A percentile compares a stretch with the other conserved stretches of the same genome.
These are phyloP conservation scores for Botrytis pseudocinerea DNA, from an alignment of 2,329 filamentous ascomycete species.

Conservation along the genomic window DNA sequence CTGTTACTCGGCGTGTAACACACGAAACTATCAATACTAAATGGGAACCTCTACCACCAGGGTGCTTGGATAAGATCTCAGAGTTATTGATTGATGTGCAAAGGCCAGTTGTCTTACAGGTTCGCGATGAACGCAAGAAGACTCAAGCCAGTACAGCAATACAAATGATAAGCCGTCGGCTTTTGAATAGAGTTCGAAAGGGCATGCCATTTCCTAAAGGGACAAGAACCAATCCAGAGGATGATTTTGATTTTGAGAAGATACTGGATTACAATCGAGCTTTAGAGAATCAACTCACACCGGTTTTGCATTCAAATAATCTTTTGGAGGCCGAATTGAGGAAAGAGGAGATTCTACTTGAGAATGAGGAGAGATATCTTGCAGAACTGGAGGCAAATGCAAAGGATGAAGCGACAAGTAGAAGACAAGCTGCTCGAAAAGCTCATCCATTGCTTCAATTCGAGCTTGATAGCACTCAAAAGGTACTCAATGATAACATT, in stretches of 20 bases:
- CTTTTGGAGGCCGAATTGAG: constrained; percentile 60
- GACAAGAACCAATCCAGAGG: constrained; percentile 50
- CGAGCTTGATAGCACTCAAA: constrained; percentile 23
- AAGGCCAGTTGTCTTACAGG: constrained; percentile 60
- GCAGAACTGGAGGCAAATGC: constrained; percentile 56
- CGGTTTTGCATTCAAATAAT: constrained; percentile 61
- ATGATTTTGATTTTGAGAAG: constrained; percentile 66
- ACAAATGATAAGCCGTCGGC: constrained; percentile 53
- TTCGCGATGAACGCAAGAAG: constrained; percentile 49
- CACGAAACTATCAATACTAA: constrained; percentile 66
- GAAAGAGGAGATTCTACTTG: constrained; percentile 56
- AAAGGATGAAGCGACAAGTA: constrained; percentile 52
- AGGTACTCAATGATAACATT: constrained; percentile 29
- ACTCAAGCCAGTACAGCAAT: constrained; percentile 53
- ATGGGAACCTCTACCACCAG: constrained; percentile 59
- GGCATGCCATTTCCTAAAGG: constrained; percentile 68
- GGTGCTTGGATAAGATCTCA: constrained; percentile 57
- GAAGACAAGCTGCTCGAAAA: constrained; percentile 47
- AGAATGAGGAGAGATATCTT: constrained; percentile 55
- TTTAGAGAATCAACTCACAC: constrained; percentile 60
- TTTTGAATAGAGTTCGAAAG: constrained; percentile 58
- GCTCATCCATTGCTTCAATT: constrained; percentile 39
- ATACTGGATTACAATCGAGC: constrained; percentile 59
- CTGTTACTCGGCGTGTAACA: constrained; percentile 56
- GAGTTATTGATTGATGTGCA: constrained; percentile 59